Base-by-base conservation (phyloP, 2,329 filamentous ascomycete genomes). In the Canariomyces notabilis region DNA sequence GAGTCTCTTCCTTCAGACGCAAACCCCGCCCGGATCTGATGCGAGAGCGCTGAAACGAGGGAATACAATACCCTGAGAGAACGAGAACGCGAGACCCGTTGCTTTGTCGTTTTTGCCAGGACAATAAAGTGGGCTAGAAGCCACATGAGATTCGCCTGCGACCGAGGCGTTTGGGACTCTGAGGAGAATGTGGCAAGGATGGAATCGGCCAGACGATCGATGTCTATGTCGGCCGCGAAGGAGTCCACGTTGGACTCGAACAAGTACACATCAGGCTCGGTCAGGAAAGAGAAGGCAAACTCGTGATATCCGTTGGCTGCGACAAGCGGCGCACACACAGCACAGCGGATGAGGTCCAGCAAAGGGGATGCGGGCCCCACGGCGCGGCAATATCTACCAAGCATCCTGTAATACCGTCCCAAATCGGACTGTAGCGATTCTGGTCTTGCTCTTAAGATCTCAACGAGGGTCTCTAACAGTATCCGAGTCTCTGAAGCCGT, bases 81-180 rank as follows among this genome's bases (percentile, higher is more conserved):
- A 6, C 64, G 59, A 5, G 68, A 57, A 12, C 67, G 67, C 29
- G 68, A 62, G 3, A 58, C 59, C 8, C 61, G 57, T 21, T 62
- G 59, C 12, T 57, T 55, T 37, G 64, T 65, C 8, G 63, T 64
- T 44, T 69, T 68, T 42, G 75, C 73, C 11, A 85, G 63, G 42
- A 77, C 74, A 49, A 87, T 75, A 52, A 84, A 83, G 57, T 86
- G 80, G 12, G 85, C 76, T 21, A 89, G 66, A 21, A 87, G 71
- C 73, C 82, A 83, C 32, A 88, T 63, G 31, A 80, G 73, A 8
- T 67, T 64, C 33, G 72, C 65, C 31, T 66, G 66, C 1, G 65
- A 60, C 11, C 58, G 54, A 2, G 56, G 49, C 1, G 48, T 38
- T 9, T 59, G 48, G 5, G 60, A 48, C 2, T 58, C 49, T 2